Evolutionary conservation across 257 asterid species (phyloP).

Genomic region (Scutellaria baicalensis): DNA sequence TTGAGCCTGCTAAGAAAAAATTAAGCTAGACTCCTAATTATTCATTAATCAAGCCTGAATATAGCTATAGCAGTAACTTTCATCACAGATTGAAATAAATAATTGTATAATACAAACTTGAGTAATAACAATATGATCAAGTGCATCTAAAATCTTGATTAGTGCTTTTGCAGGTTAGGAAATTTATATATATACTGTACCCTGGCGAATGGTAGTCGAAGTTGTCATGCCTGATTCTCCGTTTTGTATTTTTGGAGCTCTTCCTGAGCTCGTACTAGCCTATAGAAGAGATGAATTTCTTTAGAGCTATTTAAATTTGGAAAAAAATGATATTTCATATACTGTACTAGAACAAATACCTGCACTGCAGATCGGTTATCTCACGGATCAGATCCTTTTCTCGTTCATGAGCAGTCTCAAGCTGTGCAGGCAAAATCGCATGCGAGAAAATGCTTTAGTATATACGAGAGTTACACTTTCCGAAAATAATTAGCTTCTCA

Average conservation of each 20-base stretch:
- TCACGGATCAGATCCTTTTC: constrained; percentile 73
- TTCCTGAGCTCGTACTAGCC: constrained; percentile 53
- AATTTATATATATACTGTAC: neutral
- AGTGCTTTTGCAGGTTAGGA: constrained; percentile 4
- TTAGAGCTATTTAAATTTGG: neutral
- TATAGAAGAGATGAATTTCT: constrained; percentile 8
- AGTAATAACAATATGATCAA: constrained; percentile 2
- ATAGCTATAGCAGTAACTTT: constrained; percentile 7
- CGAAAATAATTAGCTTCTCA: too few species aligned
- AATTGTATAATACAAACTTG: constrained; percentile 9
- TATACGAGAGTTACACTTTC: too few species aligned
- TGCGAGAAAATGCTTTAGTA: neutral
- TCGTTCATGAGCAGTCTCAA: constrained; percentile 75
- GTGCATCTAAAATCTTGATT: constrained; percentile 2
- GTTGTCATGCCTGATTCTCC: constrained; percentile 34
- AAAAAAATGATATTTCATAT: neutral
- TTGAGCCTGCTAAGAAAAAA: constrained; percentile 7
- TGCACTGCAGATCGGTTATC: constrained; percentile 63
- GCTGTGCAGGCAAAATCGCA: constrained; percentile 29
- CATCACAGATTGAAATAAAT: constrained; percentile 4
- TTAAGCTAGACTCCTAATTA: neutral
- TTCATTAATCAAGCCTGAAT: neutral
- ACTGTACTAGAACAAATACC: constrained; percentile 32
- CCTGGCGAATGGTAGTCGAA: constrained; percentile 8
- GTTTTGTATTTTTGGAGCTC: constrained; percentile 65